A percentile compares a stretch with the other conserved stretches of the same genome.
Evolutionary conservation across 2,329 filamentous ascomycete genomes (phyloP).

Genomic region (Penicillium sp.): DNA sequence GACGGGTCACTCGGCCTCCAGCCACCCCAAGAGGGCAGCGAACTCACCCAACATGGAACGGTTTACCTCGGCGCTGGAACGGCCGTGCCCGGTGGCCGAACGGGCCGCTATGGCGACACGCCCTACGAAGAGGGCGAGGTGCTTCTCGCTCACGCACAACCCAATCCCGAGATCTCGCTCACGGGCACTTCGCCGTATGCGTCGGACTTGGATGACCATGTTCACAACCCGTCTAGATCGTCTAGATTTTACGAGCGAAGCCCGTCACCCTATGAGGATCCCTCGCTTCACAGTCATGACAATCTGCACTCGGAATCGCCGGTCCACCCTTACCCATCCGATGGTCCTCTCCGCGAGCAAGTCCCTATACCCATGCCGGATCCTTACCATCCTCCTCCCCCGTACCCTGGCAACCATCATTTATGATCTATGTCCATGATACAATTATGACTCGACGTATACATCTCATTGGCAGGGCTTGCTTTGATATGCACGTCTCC

Average conservation of each 20-base stretch:
- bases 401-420: conserved; percentile 24
- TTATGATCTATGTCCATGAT: conserved; percentile 14
- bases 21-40: conserved; percentile 14
- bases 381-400: conserved; percentile 30
- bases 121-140: conserved; percentile 40
- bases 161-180: conserved; percentile 33
- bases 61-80: conserved; percentile 31
- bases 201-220: conserved; percentile 20
- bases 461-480: neutral
- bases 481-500: neutral
- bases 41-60: conserved; percentile 20
- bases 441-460: conserved; percentile 4
- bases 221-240: conserved; percentile 14
- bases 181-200: conserved; percentile 21
- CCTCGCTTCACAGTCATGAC: conserved; percentile 12
- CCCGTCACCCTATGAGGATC: conserved; percentile 17
- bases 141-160: conserved; percentile 42
- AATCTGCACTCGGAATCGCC: conserved; percentile 8
- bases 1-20: conserved; percentile 33
- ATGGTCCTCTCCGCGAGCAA: conserved; percentile 31
- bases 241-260: conserved; percentile 15
- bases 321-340: conserved; percentile 19
- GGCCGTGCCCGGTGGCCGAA: conserved; percentile 22
- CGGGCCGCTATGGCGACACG: conserved; percentile 24
- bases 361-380: conserved; percentile 35